Evolutionary conservation across 495 filamentous ascomycete species (phyloP), one percentile per base, ranked within the genome.

Genomic region (Bacidia gigantensis): DNA sequence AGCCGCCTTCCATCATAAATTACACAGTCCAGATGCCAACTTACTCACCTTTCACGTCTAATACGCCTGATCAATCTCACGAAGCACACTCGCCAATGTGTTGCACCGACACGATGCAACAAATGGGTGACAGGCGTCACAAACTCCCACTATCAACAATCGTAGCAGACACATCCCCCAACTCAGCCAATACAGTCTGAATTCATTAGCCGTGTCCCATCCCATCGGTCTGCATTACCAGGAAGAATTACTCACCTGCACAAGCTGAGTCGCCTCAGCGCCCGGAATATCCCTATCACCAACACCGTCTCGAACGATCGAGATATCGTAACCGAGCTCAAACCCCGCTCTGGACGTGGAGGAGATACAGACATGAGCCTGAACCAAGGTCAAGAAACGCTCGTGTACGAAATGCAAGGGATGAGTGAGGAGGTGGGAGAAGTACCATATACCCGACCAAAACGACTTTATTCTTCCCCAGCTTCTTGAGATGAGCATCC

Each of bases 341-440:
- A 51, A 58, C 2, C 64, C 80, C 26, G 78, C 70, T 43, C 78
- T 58, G 1, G 78, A 71, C 1, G 80, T 83, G 1, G 75, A 76
- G 0, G 70, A 76, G 11, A 83, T 69, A 63, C 78, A 83, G 2
- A 81, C 75, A 65, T 82, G 79, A 9, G 79, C 78, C 5, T 35
- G 5, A 14, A 14, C 14, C 5, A 7, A 7, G 14, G 29, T 67
- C 56, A 43, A 21, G 32, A 18, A 41, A 7, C n/a, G 17, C 26
- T 5, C 14, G 7, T 14, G 29, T 35, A 5, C 7, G 29, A 35
- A 35, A 14, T 7, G 29, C 29, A 35, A n/a, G n/a, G n/a, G n/a
- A n/a, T n/a, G n/a, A n/a, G n/a, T n/a, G n/a, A n/a, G n/a, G n/a
- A 23, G 2, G 43, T 3, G 45, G 45, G 7, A 9, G 7, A 38